Evolutionary conservation across 2,329 filamentous ascomycete genomes (phyloP).

Genomic region (Colletotrichum cuscutae): DNA sequence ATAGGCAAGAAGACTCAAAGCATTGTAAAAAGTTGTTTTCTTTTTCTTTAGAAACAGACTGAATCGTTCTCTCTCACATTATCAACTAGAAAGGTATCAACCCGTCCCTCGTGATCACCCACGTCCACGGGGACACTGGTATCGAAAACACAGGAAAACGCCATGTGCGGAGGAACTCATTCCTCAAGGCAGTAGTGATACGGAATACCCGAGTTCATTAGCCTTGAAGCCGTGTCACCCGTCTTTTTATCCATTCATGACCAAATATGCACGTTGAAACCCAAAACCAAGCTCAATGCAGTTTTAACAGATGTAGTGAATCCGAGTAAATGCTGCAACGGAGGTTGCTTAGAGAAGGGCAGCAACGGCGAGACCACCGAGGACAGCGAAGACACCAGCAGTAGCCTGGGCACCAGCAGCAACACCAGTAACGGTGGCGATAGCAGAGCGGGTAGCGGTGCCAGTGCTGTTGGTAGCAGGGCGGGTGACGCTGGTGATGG

Average conservation of each 20-base stretch:
- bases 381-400: slow-evolving; percentile 34
- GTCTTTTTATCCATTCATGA: slow-evolving; percentile 35
- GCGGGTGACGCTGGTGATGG: slow-evolving; percentile 36
- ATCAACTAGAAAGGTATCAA: slow-evolving; percentile 35
- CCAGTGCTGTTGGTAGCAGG: slow-evolving; percentile 31
- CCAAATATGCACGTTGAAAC: slow-evolving; percentile 33
- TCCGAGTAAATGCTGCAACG: slow-evolving; percentile 30
- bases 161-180: slow-evolving; percentile 29
- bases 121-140: slow-evolving; percentile 25
- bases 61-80: slow-evolving; percentile 30
- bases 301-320: slow-evolving; percentile 30
- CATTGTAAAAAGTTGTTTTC: not conserved
- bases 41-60: slow-evolving; percentile 4
- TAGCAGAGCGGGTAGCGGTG: slow-evolving; percentile 16
- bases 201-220: not conserved
- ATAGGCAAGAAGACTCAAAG: not conserved
- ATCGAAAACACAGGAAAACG: slow-evolving; percentile 32
- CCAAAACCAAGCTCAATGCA: slow-evolving; percentile 27
- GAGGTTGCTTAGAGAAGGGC: slow-evolving; percentile 30
- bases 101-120: slow-evolving; percentile 28
- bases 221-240: slow-evolving; percentile 26
- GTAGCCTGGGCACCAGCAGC: slow-evolving; percentile 29
- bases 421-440: slow-evolving; percentile 19
- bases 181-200: slow-evolving; percentile 6
- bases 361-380: slow-evolving; percentile 35